Evolutionary conservation across 2,329 filamentous ascomycete genomes (phyloP).

Genomic region (Akanthomyces dipterigenus): DNA sequence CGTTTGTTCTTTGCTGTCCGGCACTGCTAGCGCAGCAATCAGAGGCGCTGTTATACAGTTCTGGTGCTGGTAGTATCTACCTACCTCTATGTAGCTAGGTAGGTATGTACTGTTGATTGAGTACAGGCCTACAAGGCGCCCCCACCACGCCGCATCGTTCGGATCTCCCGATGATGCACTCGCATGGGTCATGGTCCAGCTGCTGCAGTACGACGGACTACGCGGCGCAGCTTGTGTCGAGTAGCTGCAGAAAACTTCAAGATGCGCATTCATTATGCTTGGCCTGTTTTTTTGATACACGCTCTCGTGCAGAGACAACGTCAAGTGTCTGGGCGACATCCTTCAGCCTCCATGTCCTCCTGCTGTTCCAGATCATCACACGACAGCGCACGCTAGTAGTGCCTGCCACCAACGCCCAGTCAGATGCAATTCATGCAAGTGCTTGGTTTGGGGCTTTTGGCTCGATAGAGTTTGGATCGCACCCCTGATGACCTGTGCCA

Average conservation of each 20-base stretch:
- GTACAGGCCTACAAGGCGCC: background rate
- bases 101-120: too few relatives aligned
- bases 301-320: background rate
- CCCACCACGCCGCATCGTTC: slow-evolving; percentile 4
- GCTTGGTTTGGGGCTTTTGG: background rate
- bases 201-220: background rate
- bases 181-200: background rate
- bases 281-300: background rate
- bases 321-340: background rate
- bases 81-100: too few relatives aligned
- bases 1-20: background rate
- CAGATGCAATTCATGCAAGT: background rate
- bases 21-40: too few relatives aligned
- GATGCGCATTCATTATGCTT: background rate
- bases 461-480: background rate
- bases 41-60: too few relatives aligned
- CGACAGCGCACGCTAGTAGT: background rate
- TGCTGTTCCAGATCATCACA: background rate
- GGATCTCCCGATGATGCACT: slow-evolving; percentile 7
- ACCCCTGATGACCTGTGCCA: background rate
- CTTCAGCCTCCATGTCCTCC: background rate
- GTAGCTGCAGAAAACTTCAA: background rate
- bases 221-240: background rate
- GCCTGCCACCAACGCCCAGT: background rate
- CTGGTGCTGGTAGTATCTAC: too few relatives aligned